Evolutionary conservation across 2,329 filamentous ascomycete species (phyloP).

Genomic region (Dactylonectria macrodidyma): DNA sequence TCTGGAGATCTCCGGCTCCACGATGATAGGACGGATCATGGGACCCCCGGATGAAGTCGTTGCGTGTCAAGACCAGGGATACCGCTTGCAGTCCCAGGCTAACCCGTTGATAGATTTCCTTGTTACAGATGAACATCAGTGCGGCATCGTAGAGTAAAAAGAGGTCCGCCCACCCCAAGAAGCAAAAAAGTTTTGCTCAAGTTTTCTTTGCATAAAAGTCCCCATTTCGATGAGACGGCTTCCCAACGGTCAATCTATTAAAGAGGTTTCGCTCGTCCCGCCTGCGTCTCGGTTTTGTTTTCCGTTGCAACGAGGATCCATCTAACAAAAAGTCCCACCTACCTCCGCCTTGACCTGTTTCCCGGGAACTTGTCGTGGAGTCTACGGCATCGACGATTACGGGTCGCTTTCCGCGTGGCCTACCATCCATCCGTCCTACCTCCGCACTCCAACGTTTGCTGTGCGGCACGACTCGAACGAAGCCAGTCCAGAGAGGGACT

Average conservation of each 20-base stretch:
- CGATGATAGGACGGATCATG: conserved; percentile 35
- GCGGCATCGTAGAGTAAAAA: conserved; percentile 14
- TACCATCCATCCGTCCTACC: neutral
- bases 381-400: neutral
- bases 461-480: neutral
- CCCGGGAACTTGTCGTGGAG: neutral
- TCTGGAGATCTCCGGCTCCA: conserved; percentile 34
- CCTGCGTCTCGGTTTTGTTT: neutral
- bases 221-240: conserved; percentile 17
- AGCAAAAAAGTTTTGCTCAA: neutral
- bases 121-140: conserved; percentile 15
- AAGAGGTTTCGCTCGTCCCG: conserved; percentile 10
- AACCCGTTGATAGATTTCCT: conserved; percentile 17
- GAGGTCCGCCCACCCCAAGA: conserved; percentile 5
- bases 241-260: conserved; percentile 17
- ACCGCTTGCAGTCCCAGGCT: conserved; percentile 16
- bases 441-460: neutral
- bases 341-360: neutral
- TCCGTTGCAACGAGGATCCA: conserved; percentile 1
- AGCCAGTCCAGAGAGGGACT: conserved; percentile 11
- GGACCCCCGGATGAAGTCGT: conserved; percentile 39
- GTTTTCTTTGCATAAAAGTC: conserved; percentile 20
- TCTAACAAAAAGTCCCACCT: neutral
- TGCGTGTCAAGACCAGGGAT: conserved; percentile 42
- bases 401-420: neutral